Conservation (phyloP, 352 stramenopile species). For the Pelagophyceae sp. region DNA sequence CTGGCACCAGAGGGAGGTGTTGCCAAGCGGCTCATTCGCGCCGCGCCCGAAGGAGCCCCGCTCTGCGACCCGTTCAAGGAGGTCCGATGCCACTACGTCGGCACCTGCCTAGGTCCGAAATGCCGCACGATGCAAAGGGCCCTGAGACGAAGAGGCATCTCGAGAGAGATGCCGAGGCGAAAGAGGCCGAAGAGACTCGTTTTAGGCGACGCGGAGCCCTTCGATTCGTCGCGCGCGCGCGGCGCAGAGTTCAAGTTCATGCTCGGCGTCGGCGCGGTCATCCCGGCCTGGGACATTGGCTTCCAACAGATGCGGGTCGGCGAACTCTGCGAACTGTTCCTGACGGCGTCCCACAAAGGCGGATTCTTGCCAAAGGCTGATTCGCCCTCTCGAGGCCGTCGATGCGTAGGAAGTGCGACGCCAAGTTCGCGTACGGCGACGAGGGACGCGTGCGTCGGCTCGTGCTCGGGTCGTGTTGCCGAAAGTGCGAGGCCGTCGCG, state of each 20-base stretch:
- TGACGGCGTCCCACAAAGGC: slow-evolving; percentile 1
- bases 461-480: too few species aligned
- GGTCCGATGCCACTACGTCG: neutral
- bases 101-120: neutral
- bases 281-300: slow-evolving; percentile 57
- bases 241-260: slow-evolving; percentile 53
- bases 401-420: slow-evolving; percentile 42
- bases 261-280: slow-evolving; percentile 55
- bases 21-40: neutral
- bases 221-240: slow-evolving; percentile 34
- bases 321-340: neutral
- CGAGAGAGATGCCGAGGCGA: too few species aligned
- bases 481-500: too few species aligned
- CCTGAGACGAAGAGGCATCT: too few species aligned
- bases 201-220: neutral
- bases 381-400: too few species aligned
- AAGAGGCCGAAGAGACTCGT: too few species aligned
- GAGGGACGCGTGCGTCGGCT: slow-evolving; percentile 30
- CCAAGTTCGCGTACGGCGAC: slow-evolving; percentile 53
- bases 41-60: neutral
- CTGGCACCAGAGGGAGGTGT: too few species aligned
- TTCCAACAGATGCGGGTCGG: slow-evolving; percentile 20
- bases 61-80: neutral
- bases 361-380: too few species aligned
- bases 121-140: too few species aligned